Evolutionary conservation across 768 basidiomycete genomes (phyloP).

Genomic region (Lactarius tabidus): DNA sequence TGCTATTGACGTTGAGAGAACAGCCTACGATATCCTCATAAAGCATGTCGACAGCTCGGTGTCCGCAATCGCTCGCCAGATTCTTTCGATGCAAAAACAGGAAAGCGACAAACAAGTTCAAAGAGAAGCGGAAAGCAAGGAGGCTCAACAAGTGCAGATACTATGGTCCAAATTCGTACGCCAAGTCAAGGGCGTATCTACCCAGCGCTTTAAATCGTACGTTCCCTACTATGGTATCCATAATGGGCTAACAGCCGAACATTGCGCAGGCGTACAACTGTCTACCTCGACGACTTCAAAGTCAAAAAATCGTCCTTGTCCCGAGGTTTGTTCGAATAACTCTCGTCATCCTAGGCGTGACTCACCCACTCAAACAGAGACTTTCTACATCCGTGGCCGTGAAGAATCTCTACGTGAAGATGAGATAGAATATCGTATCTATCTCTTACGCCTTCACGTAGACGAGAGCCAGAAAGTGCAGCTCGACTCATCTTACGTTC

Average conservation of each 20-base stretch:
- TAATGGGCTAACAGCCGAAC: not conserved
- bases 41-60: conserved; percentile 1
- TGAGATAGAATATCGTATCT: not conserved
- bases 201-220: not conserved
- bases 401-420: not conserved
- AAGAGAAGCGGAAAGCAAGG: not conserved
- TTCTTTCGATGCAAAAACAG: not conserved
- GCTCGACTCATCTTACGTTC: not conserved
- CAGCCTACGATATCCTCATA: conserved; percentile 4
- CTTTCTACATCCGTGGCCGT: not conserved
- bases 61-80: not conserved
- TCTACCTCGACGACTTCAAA: not conserved
- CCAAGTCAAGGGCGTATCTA: not conserved
- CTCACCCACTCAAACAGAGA: not conserved
- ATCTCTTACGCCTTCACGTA: not conserved
- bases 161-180: not conserved
- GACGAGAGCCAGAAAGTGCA: not conserved
- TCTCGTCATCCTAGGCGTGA: not conserved
- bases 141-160: not conserved
- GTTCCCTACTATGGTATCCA: not conserved
- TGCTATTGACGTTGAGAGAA: not conserved
- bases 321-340: not conserved
- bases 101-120: not conserved
- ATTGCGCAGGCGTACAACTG: not conserved
- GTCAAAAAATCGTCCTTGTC: not conserved